Conservation (phyloP, 768 basidiomycete species). For the Mycena galericulata region DNA sequence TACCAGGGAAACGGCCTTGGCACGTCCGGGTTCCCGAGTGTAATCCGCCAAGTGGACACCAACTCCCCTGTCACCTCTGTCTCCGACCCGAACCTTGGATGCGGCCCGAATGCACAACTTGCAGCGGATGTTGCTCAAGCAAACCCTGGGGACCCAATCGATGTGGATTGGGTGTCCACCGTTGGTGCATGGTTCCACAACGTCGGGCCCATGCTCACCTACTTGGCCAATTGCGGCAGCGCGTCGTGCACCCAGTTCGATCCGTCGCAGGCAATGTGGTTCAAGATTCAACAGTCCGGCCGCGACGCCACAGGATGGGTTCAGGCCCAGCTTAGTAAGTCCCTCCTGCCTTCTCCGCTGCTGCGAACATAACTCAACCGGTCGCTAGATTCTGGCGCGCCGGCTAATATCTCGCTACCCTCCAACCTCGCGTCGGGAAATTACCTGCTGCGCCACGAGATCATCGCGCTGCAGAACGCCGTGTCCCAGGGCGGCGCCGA, state of each 20-base stretch:
- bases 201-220: conserved; percentile 79
- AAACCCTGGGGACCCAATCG: conserved; percentile 59
- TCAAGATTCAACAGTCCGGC: conserved; percentile 75
- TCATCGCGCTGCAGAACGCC: conserved; percentile 81
- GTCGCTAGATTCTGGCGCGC: conserved; percentile 43
- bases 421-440: conserved; percentile 70
- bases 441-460: conserved; percentile 84
- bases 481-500: conserved; percentile 72
- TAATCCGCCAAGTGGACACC: conserved; percentile 58
- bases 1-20: conserved; percentile 59
- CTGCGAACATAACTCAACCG: conserved; percentile 43
- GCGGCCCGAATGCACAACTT: conserved; percentile 57
- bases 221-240: conserved; percentile 73
- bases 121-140: conserved; percentile 58
- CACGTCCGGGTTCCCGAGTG: conserved; percentile 51
- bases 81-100: conserved; percentile 56
- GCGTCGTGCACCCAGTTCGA: conserved; percentile 72
- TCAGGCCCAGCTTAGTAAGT: conserved; percentile 66
- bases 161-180: conserved; percentile 54
- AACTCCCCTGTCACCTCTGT: conserved; percentile 62
- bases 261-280: conserved; percentile 71
- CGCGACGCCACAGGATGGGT: conserved; percentile 59
- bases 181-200: conserved; percentile 62
- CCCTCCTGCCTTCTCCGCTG: not conserved
- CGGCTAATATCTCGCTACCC: conserved; percentile 59